Conservation (phyloP, 805 yeast genomes). For the Metschnikowia proteae region DNA sequence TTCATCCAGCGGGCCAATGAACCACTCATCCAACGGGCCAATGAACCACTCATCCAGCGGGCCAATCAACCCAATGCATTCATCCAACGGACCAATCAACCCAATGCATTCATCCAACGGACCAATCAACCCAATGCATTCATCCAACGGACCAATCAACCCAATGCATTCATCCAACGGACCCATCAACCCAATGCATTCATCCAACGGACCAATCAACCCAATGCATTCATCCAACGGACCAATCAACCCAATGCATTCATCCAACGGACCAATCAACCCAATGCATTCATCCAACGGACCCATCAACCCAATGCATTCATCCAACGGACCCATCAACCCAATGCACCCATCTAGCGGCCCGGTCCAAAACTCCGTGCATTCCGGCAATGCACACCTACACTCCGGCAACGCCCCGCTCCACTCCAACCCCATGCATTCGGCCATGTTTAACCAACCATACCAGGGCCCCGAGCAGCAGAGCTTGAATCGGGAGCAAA, state of each 20-base stretch:
- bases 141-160: too few species aligned
- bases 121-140: not conserved
- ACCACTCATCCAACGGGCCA: not conserved
- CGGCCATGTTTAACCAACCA: not conserved
- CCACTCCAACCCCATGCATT: not conserved
- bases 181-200: too few species aligned
- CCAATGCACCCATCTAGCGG: not conserved
- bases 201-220: too few species aligned
- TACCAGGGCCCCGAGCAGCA: not conserved
- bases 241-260: too few species aligned
- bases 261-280: not conserved
- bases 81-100: not conserved
- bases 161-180: not conserved
- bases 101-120: not conserved
- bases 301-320: not conserved
- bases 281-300: not conserved
- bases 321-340: not conserved
- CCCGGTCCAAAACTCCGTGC: not conserved
- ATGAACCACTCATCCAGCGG: not conserved
- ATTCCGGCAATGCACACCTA: not conserved
- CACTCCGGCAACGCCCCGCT: not conserved
- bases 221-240: too few species aligned
- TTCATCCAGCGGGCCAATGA: too few species aligned
- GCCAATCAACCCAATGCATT: not conserved
- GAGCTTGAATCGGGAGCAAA: slow-evolving; percentile 13